Conservation (phyloP, 805 yeast species). For the Nematodospora valgi region DNA sequence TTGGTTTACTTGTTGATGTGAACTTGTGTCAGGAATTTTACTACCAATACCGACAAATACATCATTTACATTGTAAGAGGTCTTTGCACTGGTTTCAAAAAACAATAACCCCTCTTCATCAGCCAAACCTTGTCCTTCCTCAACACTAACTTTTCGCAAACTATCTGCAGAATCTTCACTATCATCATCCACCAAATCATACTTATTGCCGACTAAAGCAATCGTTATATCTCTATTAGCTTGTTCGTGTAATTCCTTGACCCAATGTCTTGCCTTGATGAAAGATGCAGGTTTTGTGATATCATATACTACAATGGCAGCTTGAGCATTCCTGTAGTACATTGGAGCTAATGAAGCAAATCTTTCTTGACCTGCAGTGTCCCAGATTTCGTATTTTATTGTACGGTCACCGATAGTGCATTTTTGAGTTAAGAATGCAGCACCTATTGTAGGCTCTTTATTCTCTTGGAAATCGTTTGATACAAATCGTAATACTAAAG, state of each 20-base stretch:
- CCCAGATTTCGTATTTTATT: slow-evolving; percentile 93
- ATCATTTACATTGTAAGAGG: slow-evolving; percentile 83
- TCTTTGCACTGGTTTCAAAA: slow-evolving; percentile 93
- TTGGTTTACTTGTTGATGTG: slow-evolving; percentile 53
- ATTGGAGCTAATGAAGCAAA: slow-evolving; percentile 95
- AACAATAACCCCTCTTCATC: slow-evolving; percentile 87
- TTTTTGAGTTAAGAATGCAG: slow-evolving; percentile 93
- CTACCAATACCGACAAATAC: slow-evolving; percentile 88
- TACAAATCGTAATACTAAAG: slow-evolving; percentile 87
- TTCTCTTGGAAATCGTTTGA: slow-evolving; percentile 95
- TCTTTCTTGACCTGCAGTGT: slow-evolving; percentile 97
- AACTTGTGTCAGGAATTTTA: slow-evolving; percentile 60
- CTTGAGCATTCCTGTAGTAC: slow-evolving; percentile 97
- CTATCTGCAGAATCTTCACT: slow-evolving; percentile 20
- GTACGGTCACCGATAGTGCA: slow-evolving; percentile 83
- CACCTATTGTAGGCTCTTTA: slow-evolving; percentile 97
- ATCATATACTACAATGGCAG: slow-evolving; percentile 94
- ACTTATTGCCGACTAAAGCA: slow-evolving; percentile 92
- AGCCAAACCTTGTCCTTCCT: slow-evolving; percentile 85
- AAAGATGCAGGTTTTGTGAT: slow-evolving; percentile 93
- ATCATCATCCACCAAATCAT: slow-evolving; percentile 63
- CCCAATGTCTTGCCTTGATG: slow-evolving; percentile 97
- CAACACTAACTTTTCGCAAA: slow-evolving; percentile 73
- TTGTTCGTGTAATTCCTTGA: slow-evolving; percentile 90
- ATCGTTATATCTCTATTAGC: slow-evolving; percentile 89